Evolutionary conservation across 306 rosid genomes (phyloP), one percentile per base, ranked within the genome.

Genomic region (Sechiopsis laciniata): DNA sequence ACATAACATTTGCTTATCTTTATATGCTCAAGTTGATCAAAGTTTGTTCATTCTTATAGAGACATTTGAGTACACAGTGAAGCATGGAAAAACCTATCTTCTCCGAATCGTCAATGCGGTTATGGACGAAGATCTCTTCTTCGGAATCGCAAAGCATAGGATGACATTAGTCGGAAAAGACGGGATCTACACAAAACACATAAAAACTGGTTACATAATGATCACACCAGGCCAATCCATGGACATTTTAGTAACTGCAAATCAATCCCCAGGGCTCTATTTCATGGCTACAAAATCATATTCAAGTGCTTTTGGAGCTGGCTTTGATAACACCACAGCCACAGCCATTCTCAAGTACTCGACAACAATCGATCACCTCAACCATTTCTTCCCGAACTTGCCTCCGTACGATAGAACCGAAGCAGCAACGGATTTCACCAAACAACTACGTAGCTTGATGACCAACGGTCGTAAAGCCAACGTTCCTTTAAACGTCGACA

Each of bases 201-300:
- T 79, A 1, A 5, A 56, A 45, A 7, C 65, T 0, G 7, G 26
- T 24, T 79, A 48, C 42, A 51, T 74, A 19, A 24, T 67, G 75
- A 67, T 74, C 3, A 58, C 60, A 55, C 78, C 82, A 4, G 82
- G 82, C 29, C 82, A 79, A 74, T 71, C 82, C 29, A 79, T 74
- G 78, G 71, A 79, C 12, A 10, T 79, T 46, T 15, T 79, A 10
- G 29, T 79, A 29, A 74, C 15, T 8, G 32, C 82, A 15, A 74
- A 74, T n/a, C 78, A 75, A 8, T 8, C 78, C 62, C 32, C 24
- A 14, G 70, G 72, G 4, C 17, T 7, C 32, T 79, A 79, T 65
- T 75, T 59, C 68, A 71, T 79, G 62, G 83, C 64, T 9, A 17
- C 45, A 5, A 79, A 76, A 75, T 51, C 75, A 9, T 75, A 69